These are phyloP conservation scores for Passalora sequoiae DNA, from an alignment of 2,329 filamentous ascomycete species.

Conservation along the genomic window DNA sequence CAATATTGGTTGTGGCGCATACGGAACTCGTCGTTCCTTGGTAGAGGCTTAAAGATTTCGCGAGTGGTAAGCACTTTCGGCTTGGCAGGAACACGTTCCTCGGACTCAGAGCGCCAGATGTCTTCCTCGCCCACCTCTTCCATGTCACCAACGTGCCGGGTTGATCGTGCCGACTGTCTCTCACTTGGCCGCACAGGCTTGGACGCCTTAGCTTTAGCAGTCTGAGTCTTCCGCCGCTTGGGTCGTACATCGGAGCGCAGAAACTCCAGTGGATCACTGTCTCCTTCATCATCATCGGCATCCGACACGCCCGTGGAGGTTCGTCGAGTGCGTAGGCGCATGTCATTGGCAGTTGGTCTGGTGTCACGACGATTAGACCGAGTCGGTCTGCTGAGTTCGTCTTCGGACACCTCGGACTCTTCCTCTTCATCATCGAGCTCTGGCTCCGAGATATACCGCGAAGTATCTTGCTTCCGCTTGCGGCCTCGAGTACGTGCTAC, in stretches of 20 bases:
- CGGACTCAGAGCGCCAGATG: slow-evolving; percentile 45
- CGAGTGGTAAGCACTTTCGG: slow-evolving; percentile 58
- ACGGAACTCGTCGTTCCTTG: slow-evolving; percentile 61
- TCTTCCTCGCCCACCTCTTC: slow-evolving; percentile 56
- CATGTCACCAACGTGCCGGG: slow-evolving; percentile 45
- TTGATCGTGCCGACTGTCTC: slow-evolving; percentile 44
- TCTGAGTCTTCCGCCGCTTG: slow-evolving; percentile 37
- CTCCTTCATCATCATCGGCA: slow-evolving; percentile 32
- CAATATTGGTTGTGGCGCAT: slow-evolving; percentile 65
- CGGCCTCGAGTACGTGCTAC: slow-evolving; percentile 15
- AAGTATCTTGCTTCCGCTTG: slow-evolving; percentile 22
- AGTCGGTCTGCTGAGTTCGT: slow-evolving; percentile 15
- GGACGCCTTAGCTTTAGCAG: slow-evolving; percentile 9
- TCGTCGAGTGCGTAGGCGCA: slow-evolving; percentile 16
- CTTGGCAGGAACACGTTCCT: slow-evolving; percentile 34
- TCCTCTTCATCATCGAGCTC: slow-evolving; percentile 24
- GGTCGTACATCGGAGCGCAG: slow-evolving; percentile 40
- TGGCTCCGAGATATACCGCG: slow-evolving; percentile 22
- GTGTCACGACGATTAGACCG: slow-evolving; percentile 17
- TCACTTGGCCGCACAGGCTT: slow-evolving; percentile 16
- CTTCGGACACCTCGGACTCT: slow-evolving; percentile 18
- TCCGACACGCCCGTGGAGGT: slow-evolving; percentile 13
- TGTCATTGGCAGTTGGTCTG: slow-evolving; percentile 6
- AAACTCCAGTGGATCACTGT: slow-evolving; percentile 19
- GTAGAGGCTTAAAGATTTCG: slow-evolving; percentile 65